Conservation (phyloP, 2,329 filamentous ascomycete genomes). For the Trichocomaceae sp. region DNA sequence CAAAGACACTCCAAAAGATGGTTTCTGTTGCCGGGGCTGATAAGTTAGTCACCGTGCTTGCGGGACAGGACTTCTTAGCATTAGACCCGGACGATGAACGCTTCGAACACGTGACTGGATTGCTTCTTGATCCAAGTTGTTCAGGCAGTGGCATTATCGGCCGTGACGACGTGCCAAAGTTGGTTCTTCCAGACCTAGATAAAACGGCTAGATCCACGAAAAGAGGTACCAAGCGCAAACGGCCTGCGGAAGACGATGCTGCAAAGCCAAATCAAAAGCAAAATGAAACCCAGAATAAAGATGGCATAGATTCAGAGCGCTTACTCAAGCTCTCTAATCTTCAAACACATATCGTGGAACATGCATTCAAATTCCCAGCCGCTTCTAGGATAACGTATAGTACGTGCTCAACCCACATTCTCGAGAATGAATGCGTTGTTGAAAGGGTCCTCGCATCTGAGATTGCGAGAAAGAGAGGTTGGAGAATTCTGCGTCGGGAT, state of each 20-base stretch:
- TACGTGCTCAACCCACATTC: constrained; percentile 79
- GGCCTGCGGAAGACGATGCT: constrained; percentile 19
- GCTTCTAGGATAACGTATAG: constrained; percentile 79
- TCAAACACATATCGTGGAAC: constrained; percentile 72
- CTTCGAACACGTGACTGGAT: constrained; percentile 65
- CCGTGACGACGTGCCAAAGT: constrained; percentile 66
- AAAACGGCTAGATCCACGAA: constrained; percentile 11
- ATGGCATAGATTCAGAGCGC: constrained; percentile 48
- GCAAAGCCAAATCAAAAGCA: constrained; percentile 30
- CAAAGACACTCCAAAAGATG: constrained; percentile 78
- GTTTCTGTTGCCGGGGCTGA: constrained; percentile 64
- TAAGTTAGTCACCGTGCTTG: constrained; percentile 58
- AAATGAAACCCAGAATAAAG: constrained; percentile 37
- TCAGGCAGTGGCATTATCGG: constrained; percentile 93
- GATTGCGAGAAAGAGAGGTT: constrained; percentile 61
- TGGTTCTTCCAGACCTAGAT: constrained; percentile 52
- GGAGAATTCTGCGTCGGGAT: constrained; percentile 65
- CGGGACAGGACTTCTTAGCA: constrained; percentile 78
- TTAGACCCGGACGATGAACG: constrained; percentile 58
- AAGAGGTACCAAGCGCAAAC: constrained; percentile 40
- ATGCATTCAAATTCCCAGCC: constrained; percentile 74
- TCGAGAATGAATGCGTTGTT: constrained; percentile 87
- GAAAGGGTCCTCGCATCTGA: constrained; percentile 61
- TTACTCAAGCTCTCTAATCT: constrained; percentile 70
- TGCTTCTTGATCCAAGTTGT: constrained; percentile 89